Conservation (phyloP, 2,329 filamentous ascomycete genomes). For the Penicillium sp. region DNA sequence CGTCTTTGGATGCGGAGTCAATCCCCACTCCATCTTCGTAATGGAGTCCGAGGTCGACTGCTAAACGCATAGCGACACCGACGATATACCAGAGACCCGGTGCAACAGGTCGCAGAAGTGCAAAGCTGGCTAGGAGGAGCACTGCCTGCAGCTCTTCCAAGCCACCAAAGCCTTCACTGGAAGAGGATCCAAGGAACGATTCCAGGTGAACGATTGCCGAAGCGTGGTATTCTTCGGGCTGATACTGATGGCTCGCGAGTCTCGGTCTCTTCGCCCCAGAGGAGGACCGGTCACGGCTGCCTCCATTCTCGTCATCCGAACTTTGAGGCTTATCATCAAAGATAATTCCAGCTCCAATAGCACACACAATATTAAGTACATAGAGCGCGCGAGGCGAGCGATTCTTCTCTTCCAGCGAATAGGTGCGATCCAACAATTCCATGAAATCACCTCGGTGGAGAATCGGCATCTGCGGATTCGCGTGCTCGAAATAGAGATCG, state of each 20-base stretch:
- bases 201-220: conserved; percentile 92
- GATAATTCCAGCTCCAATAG: conserved; percentile 92
- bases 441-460: conserved; percentile 88
- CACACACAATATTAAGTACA: conserved; percentile 94
- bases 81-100: conserved; percentile 97
- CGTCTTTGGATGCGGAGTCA: conserved; percentile 49
- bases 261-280: conserved; percentile 52
- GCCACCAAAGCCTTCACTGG: conserved; percentile 71
- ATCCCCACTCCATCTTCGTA: conserved; percentile 82
- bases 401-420: conserved; percentile 66
- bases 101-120: conserved; percentile 84
- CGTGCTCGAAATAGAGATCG: conserved; percentile 89
- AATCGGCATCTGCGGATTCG: conserved; percentile 93
- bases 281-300: conserved; percentile 26
- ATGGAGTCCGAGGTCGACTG: conserved; percentile 88
- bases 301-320: conserved; percentile 26
- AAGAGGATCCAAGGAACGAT: conserved; percentile 69
- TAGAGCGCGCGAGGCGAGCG: conserved; percentile 83
- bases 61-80: conserved; percentile 85
- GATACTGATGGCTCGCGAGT: conserved; percentile 63
- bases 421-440: conserved; percentile 81
- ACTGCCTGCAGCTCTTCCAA: conserved; percentile 94
- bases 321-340: conserved; percentile 56
- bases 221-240: conserved; percentile 95
- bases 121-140: conserved; percentile 85